phyloP scores from a whole-genome alignment of 306 rosid species.

The Elaeagnus macrophylla region DNA sequence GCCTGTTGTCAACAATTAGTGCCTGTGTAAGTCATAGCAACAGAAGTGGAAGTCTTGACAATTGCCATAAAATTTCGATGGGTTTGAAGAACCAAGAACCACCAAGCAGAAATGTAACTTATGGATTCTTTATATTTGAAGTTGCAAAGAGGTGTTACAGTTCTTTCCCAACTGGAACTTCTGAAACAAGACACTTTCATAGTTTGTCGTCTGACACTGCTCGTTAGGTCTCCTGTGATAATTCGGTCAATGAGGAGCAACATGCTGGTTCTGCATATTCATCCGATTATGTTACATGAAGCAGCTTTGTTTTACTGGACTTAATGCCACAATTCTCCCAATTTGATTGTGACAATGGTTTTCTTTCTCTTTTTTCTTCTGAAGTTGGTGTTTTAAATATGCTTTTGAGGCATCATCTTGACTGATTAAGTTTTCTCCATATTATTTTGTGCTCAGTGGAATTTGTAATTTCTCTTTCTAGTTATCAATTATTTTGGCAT shows the following conservation, averaged over 20 bases:
- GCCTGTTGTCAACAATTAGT: slow-evolving; percentile 17
- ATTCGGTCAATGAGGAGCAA: slow-evolving; percentile 57
- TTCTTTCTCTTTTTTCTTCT: background rate
- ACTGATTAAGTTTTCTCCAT: no score
- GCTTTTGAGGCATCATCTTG: no score
- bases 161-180: slow-evolving; percentile 24
- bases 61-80: slow-evolving; percentile 56
- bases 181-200: slow-evolving; percentile 51
- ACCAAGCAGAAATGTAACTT: slow-evolving; percentile 39
- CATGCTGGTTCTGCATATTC: slow-evolving; percentile 47
- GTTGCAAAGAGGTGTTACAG: slow-evolving; percentile 43
- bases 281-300: slow-evolving; percentile 46
- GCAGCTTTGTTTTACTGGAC: slow-evolving; percentile 6
- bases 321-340: no score
- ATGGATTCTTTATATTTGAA: slow-evolving; percentile 56
- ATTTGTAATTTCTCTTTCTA: no score
- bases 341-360: background rate
- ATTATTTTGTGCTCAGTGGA: no score
- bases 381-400: background rate
- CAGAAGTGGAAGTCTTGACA: slow-evolving; percentile 23
- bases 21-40: slow-evolving; percentile 19
- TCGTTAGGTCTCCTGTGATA: slow-evolving; percentile 59
- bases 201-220: slow-evolving; percentile 54
- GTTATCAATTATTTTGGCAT: no score
- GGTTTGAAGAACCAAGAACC: slow-evolving; percentile 45